Percentiles rank a stretch among this genome's conserved stretches.
Evolutionary conservation across 73 alveolate species (phyloP).

Genomic region (Diophrys appendiculata): DNA sequence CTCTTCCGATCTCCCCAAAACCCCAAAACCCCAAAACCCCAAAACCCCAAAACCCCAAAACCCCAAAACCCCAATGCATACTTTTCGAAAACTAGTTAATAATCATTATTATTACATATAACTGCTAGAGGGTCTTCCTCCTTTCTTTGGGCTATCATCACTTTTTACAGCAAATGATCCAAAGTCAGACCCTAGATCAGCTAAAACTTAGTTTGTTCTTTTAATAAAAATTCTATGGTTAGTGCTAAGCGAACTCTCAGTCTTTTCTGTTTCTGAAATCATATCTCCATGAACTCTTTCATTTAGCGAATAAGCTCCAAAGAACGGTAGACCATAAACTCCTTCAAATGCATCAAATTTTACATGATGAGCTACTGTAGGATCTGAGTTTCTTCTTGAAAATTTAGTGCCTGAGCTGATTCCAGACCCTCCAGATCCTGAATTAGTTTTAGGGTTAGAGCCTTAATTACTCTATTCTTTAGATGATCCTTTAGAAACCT

Average conservation of each 20-base stretch:
- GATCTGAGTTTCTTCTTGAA: neutral
- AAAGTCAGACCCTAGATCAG: neutral
- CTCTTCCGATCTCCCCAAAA: no score
- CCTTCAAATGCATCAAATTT: neutral
- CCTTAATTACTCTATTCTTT: neutral
- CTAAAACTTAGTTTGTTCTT: neutral
- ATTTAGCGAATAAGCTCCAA: neutral
- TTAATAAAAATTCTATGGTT: neutral
- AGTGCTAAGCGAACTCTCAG: neutral
- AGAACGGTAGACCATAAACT: neutral
- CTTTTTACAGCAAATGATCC: neutral
- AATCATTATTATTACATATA: no score
- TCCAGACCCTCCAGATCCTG: neutral
- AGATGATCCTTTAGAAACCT: neutral
- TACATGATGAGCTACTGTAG: neutral
- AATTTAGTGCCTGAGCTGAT: neutral
- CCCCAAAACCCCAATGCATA: no score
- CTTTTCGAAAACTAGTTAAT: no score
- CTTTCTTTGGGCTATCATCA: neutral
- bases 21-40: no score
- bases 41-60: no score
- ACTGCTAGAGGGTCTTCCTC: no score
- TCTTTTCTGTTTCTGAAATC: neutral
- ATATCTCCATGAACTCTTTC: neutral
- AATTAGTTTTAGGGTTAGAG: neutral